These are phyloP conservation scores for Clonostachys chloroleuca DNA, from an alignment of 2,329 filamentous ascomycete species.

Conservation along the genomic window DNA sequence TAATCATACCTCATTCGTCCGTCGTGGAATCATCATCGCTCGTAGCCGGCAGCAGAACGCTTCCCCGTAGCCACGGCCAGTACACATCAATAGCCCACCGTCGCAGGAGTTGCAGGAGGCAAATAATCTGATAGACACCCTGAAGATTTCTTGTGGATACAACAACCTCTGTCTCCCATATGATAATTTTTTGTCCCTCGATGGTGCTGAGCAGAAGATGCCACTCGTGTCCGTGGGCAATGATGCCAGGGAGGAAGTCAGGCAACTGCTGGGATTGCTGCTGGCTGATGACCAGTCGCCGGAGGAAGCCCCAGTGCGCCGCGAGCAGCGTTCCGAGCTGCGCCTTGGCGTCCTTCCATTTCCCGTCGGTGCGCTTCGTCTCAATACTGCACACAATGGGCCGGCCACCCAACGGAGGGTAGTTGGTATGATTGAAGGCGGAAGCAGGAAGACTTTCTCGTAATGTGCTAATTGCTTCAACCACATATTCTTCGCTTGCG, in stretches of 20 bases:
- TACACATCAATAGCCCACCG: slow-evolving; percentile 4
- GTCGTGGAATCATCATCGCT: no score
- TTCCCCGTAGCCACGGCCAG: slow-evolving; percentile 5
- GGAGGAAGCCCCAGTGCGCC: slow-evolving; percentile 3
- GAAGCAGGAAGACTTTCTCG: not conserved
- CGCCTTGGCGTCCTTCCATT: slow-evolving; percentile 1
- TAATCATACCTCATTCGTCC: no score
- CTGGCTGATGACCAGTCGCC: no score
- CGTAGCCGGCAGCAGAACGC: no score
- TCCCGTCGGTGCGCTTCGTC: slow-evolving; percentile 2
- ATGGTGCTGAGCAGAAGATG: slow-evolving; percentile 4
- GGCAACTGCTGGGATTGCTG: no score
- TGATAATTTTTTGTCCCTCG: slow-evolving; percentile 2
- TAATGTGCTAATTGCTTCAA: not conserved
- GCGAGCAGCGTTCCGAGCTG: slow-evolving; percentile 4
- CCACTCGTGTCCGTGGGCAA: slow-evolving; percentile 6
- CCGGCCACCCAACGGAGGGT: not conserved
- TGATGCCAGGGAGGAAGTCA: slow-evolving; percentile 1
- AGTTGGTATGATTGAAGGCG: not conserved
- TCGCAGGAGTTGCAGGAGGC: slow-evolving; percentile 5
- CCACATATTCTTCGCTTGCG: no score
- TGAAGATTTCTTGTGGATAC: slow-evolving; percentile 5
- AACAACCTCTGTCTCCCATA: slow-evolving; percentile 5
- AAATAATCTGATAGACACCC: slow-evolving; percentile 9
- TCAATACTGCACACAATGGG: slow-evolving; percentile 4